Percentiles rank a stretch among this genome's conserved stretches.
Evolutionary conservation across 2,329 filamentous ascomycete species (phyloP).

Genomic region (Fusarium graminum): DNA sequence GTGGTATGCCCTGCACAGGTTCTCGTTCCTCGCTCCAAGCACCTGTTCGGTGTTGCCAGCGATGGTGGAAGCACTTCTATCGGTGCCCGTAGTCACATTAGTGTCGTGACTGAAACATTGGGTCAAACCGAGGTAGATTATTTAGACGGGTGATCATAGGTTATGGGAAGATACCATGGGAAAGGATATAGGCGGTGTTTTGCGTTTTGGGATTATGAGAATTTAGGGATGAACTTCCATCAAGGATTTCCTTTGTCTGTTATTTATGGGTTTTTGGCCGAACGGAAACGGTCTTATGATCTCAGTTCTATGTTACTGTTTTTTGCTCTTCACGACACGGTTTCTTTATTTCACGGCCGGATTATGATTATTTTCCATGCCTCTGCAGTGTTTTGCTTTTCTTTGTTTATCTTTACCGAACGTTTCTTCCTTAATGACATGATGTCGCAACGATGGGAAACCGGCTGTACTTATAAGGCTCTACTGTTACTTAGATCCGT

Average conservation of each 20-base stretch:
- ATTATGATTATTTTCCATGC: slow-evolving; percentile 18
- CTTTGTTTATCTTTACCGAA: background rate
- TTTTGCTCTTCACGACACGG: slow-evolving; percentile 7
- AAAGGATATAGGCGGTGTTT: slow-evolving; percentile 27
- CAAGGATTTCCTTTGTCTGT: slow-evolving; percentile 35
- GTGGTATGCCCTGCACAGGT: slow-evolving; percentile 97
- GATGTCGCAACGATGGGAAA: slow-evolving; percentile 14
- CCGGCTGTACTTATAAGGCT: slow-evolving; percentile 25
- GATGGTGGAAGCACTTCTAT: slow-evolving; percentile 64
- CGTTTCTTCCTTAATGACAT: slow-evolving; percentile 14
- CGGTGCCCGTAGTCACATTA: slow-evolving; percentile 56
- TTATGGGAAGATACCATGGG: slow-evolving; percentile 40
- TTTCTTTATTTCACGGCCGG: slow-evolving; percentile 16
- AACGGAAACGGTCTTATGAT: slow-evolving; percentile 29
- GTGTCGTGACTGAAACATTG: slow-evolving; percentile 55
- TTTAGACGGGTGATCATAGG: slow-evolving; percentile 51
- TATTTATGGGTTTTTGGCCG: slow-evolving; percentile 14
- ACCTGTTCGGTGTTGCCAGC: slow-evolving; percentile 61
- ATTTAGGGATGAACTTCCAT: slow-evolving; percentile 21
- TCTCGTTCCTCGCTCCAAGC: slow-evolving; percentile 73
- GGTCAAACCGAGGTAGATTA: slow-evolving; percentile 53
- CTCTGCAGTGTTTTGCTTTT: background rate
- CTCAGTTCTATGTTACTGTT: slow-evolving; percentile 33
- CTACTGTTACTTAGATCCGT: slow-evolving; percentile 31
- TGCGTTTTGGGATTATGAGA: slow-evolving; percentile 33